Evolutionary conservation across 2,329 filamentous ascomycete genomes (phyloP).

Genomic region (Fusarium tricinctum): DNA sequence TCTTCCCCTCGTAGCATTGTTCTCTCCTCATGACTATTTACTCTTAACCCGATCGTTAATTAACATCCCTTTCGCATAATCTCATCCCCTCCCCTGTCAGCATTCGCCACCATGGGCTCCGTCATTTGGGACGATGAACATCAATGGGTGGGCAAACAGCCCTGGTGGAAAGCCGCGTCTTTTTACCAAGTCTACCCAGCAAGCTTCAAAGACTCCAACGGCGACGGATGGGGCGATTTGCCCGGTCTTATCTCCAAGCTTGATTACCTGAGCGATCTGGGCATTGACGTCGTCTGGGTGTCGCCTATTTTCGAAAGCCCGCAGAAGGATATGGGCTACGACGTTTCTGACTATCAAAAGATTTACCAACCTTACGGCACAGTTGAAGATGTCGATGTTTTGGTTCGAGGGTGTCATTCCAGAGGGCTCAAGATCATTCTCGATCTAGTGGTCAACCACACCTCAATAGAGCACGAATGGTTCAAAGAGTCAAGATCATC

Average conservation of each 20-base stretch:
- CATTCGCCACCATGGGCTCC: slow-evolving; percentile 51
- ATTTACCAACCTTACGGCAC: slow-evolving; percentile 78
- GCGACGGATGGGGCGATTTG: slow-evolving; percentile 76
- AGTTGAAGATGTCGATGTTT: slow-evolving; percentile 73
- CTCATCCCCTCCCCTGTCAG: not conserved
- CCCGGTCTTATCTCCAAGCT: slow-evolving; percentile 74
- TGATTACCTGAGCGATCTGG: slow-evolving; percentile 73
- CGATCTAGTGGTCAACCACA: slow-evolving; percentile 82
- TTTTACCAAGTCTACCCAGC: slow-evolving; percentile 71
- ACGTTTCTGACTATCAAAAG: slow-evolving; percentile 76
- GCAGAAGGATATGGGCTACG: slow-evolving; percentile 79
- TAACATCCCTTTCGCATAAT: not conserved
- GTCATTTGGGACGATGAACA: slow-evolving; percentile 52
- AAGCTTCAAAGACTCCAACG: slow-evolving; percentile 69
- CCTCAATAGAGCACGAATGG: slow-evolving; percentile 68
- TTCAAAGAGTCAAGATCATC: slow-evolving; percentile 68
- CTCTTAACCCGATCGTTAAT: not conserved
- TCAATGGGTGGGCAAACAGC: slow-evolving; percentile 53
- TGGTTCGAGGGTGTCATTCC: slow-evolving; percentile 72
- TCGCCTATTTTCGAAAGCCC: slow-evolving; percentile 68
- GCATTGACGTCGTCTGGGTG: slow-evolving; percentile 73
- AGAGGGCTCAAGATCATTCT: slow-evolving; percentile 77
- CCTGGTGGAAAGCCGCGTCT: slow-evolving; percentile 63
- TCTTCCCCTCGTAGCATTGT: slow-evolving; percentile 8
- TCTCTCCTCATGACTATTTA: too few relatives aligned